Conservation (phyloP, 208 protist genomes). For the Balamuthia mandrillaris region DNA sequence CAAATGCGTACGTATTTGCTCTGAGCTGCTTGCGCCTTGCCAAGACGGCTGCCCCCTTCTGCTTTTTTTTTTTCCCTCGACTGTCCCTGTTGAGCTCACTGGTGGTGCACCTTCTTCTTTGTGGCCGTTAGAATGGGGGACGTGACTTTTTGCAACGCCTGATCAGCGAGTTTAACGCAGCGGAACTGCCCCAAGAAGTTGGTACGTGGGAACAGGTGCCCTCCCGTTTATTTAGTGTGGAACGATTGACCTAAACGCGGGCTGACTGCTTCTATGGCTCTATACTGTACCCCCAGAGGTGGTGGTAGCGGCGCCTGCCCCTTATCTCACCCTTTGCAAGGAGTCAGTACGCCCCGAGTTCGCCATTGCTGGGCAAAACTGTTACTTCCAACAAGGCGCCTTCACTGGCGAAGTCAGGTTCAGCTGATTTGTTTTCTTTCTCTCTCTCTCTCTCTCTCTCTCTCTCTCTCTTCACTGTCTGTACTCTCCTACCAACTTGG, state of each 20-base stretch:
- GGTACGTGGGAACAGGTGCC: too few species aligned
- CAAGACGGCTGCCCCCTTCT: too few species aligned
- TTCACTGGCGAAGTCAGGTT: slow-evolving; percentile 61
- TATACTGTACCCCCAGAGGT: slow-evolving; percentile 52
- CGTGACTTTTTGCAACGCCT: not conserved
- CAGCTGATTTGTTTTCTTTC: too few species aligned
- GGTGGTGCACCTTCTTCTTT: too few species aligned
- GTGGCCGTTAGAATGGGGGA: not conserved
- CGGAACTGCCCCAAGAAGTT: not conserved
- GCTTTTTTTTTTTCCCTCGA: too few species aligned
- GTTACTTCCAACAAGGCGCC: slow-evolving; percentile 47
- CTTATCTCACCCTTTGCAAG: slow-evolving; percentile 21
- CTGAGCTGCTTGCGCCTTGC: not conserved
- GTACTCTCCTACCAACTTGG: not conserved
- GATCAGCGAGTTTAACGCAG: slow-evolving; percentile 4
- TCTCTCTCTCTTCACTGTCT: not conserved
- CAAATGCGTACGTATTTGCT: slow-evolving; percentile 37
- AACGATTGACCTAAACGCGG: not conserved
- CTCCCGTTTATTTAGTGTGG: not conserved
- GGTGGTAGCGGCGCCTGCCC: slow-evolving; percentile 45
- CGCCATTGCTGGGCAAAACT: slow-evolving; percentile 46
- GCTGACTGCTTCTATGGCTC: not conserved
- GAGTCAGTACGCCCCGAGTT: slow-evolving; percentile 23
- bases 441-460: not conserved
- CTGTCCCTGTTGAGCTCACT: too few species aligned